phyloP scores from a whole-genome alignment of 495 filamentous ascomycete species.

The Podospora appendiculata region DNA sequence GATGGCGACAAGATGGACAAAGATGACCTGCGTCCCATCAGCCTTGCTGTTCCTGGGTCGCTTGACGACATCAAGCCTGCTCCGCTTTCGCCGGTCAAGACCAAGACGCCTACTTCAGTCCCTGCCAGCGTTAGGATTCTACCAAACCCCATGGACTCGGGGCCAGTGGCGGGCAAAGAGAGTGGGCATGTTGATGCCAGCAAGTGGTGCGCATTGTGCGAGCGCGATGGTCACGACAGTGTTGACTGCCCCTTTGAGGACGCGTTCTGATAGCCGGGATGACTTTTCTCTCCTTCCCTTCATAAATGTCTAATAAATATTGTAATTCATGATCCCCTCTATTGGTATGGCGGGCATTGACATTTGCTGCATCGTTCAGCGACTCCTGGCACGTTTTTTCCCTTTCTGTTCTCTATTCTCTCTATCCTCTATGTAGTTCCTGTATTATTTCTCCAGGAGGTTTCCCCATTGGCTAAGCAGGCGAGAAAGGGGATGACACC shows the following conservation, averaged over 20 bases:
- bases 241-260: constrained; percentile 94
- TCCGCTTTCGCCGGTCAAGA: constrained; percentile 43
- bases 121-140: constrained; percentile 28
- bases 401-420: neutral
- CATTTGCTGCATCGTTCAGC: neutral
- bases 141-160: constrained; percentile 58
- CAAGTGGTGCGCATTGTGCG: constrained; percentile 97
- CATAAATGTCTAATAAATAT: neutral
- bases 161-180: constrained; percentile 73
- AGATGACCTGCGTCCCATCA: constrained; percentile 34
- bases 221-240: constrained; percentile 91
- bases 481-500: too few species aligned
- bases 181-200: constrained; percentile 68
- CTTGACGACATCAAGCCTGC: constrained; percentile 38
- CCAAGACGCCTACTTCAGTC: constrained; percentile 12
- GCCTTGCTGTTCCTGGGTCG: constrained; percentile 27
- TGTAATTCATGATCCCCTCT: neutral
- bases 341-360: too few species aligned
- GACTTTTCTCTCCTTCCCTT: neutral
- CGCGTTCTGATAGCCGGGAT: constrained; percentile 41
- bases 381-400: neutral
- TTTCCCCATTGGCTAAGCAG: too few species aligned
- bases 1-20: constrained; percentile 23
- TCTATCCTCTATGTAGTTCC: neutral
- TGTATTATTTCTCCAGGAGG: neutral